Percentiles rank a stretch among this genome's conserved stretches.
These are phyloP conservation scores for Crithidia acanthocephali DNA, from an alignment of 208 protist genomes.

Conservation along the genomic window DNA sequence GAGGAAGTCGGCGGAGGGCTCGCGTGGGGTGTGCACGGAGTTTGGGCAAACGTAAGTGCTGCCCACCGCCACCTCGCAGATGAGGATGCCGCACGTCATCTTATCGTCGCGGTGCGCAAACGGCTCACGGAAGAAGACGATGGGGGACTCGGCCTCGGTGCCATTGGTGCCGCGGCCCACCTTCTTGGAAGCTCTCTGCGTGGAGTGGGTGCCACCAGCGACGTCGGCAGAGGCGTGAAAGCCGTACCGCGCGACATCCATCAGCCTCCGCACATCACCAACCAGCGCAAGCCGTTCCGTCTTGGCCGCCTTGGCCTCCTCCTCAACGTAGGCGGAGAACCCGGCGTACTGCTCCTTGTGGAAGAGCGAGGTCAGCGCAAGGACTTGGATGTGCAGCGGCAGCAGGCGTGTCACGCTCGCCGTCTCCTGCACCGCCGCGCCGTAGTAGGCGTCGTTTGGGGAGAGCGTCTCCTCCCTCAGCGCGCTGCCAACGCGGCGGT, in stretches of 20 bases:
- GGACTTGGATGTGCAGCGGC: conserved; percentile 59
- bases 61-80: conserved; percentile 79
- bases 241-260: conserved; percentile 43
- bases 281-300: conserved; percentile 67
- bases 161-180: neutral
- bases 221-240: conserved; percentile 11
- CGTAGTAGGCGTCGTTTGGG: conserved; percentile 50
- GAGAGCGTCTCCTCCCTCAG: conserved; percentile 49
- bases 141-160: conserved; percentile 15
- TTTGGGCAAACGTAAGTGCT: conserved; percentile 33
- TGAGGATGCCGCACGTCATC: conserved; percentile 47
- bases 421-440: conserved; percentile 52
- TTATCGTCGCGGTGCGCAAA: conserved; percentile 50
- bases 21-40: conserved; percentile 28
- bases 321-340: conserved; percentile 44
- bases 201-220: neutral
- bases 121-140: conserved; percentile 58
- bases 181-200: neutral
- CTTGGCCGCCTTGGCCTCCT: conserved; percentile 34
- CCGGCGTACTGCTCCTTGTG: conserved; percentile 64
- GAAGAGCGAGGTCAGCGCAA: conserved; percentile 42
- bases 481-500: conserved; percentile 39
- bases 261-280: conserved; percentile 47
- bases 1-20: conserved; percentile 39
- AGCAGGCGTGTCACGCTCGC: conserved; percentile 46